phyloP scores from a whole-genome alignment of 306 rosid species.

The Myrica gale region DNA sequence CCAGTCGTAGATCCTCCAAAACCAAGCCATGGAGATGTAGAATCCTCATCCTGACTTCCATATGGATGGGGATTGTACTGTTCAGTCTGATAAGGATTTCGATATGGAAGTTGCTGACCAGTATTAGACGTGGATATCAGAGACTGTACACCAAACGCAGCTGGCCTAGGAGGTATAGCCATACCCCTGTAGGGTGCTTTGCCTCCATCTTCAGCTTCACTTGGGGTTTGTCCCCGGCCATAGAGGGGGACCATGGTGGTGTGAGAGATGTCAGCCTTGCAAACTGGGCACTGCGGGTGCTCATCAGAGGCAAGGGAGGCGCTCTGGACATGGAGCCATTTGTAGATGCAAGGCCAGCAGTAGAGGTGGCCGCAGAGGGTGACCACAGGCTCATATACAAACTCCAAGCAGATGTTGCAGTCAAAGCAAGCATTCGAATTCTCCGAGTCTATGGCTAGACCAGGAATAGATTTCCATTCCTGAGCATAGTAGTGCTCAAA shows the following conservation, averaged over 20 bases:
- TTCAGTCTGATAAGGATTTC: conserved; percentile 67
- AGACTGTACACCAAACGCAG: conserved; percentile 52
- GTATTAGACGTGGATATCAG: conserved; percentile 37
- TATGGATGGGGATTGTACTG: conserved; percentile 36
- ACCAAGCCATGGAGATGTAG: conserved; percentile 45
- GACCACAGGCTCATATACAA: conserved; percentile 76
- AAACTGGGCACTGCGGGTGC: conserved; percentile 90
- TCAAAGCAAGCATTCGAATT: conserved; percentile 56
- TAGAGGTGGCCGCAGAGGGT: conserved; percentile 94
- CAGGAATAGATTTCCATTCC: conserved; percentile 51
- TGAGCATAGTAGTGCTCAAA: conserved; percentile 46
- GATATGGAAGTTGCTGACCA: conserved; percentile 65
- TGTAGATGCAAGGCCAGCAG: conserved; percentile 98
- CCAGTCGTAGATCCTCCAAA: conserved; percentile 42
- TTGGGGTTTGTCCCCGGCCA: conserved; percentile 56
- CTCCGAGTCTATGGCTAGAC: conserved; percentile 44
- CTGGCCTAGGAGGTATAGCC: conserved; percentile 74
- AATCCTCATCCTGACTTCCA: conserved; percentile 41
- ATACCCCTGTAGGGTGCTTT: conserved; percentile 36
- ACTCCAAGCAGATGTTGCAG: conserved; percentile 91
- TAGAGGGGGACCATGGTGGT: conserved; percentile 80
- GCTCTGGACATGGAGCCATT: conserved; percentile 80
- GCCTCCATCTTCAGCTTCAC: conserved; percentile 32
- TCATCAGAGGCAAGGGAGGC: conserved; percentile 69
- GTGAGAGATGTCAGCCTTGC: conserved; percentile 79